A percentile compares a stretch with the other conserved stretches of the same genome.
Conservation (phyloP, 164 flowering plant genomes). For the Taxillus chinensis region DNA sequence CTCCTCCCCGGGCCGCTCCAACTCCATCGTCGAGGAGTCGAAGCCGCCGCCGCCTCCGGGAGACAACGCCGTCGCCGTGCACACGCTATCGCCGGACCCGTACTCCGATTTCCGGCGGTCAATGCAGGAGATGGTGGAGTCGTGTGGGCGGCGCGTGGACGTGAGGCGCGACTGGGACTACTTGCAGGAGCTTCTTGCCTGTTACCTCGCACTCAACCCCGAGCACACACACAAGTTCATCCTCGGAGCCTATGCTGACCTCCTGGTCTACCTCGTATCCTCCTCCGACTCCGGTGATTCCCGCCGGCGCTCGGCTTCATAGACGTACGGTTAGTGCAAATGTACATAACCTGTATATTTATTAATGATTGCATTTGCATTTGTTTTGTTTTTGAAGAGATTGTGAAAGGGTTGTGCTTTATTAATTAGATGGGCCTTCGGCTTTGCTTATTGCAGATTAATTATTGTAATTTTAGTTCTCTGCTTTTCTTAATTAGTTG, state of each 20-base stretch:
- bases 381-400: no score
- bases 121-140: conserved; percentile 53
- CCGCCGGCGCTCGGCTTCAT: background rate
- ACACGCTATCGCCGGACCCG: conserved; percentile 47
- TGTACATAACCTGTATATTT: no score
- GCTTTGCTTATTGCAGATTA: no score
- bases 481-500: no score
- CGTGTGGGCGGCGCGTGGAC: conserved; percentile 16
- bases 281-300: conserved; percentile 2
- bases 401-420: no score
- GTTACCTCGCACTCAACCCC: conserved; percentile 55
- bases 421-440: no score
- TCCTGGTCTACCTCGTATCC: conserved; percentile 26
- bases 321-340: no score
- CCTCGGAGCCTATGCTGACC: conserved; percentile 57
- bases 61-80: conserved; percentile 32
- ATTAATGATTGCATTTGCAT: no score
- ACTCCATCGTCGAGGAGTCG: conserved; percentile 47
- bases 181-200: conserved; percentile 55
- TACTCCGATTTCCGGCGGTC: conserved; percentile 34
- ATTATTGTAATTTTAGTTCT: no score
- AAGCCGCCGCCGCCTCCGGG: conserved; percentile 6
- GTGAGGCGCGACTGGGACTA: conserved; percentile 36
- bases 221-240: conserved; percentile 57
- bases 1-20: conserved; percentile 77